phyloP scores from a whole-genome alignment of 2,329 filamentous ascomycete species.

The Fusarium nygamai region DNA sequence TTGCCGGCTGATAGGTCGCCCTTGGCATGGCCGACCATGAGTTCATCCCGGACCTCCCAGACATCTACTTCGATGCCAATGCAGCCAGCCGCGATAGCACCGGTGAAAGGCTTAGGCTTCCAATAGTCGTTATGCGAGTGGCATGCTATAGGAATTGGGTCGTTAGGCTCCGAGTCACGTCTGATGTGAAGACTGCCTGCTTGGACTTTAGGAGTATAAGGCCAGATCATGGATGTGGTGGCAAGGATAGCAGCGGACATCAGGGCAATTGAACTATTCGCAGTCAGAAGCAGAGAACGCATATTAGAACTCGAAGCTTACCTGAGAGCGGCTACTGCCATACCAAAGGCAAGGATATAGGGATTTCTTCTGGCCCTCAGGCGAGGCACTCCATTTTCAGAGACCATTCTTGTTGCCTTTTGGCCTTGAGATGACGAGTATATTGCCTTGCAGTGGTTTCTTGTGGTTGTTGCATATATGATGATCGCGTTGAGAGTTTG shows the following conservation, averaged over 20 bases:
- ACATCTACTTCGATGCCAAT: slow-evolving; percentile 76
- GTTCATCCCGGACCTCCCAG: slow-evolving; percentile 64
- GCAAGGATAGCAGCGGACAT: slow-evolving; percentile 19
- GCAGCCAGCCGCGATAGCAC: slow-evolving; percentile 68
- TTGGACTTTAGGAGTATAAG: background rate
- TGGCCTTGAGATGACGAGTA: background rate
- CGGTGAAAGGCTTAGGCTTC: slow-evolving; percentile 69
- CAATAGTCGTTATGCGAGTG: slow-evolving; percentile 80
- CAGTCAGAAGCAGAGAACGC: background rate
- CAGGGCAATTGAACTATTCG: slow-evolving; percentile 9
- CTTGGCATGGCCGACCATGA: slow-evolving; percentile 72
- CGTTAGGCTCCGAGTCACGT: background rate
- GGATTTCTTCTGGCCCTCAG: background rate
- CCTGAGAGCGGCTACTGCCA: slow-evolving; percentile 27
- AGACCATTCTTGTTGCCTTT: background rate
- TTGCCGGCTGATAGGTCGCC: slow-evolving; percentile 63
- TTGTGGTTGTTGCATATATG: background rate
- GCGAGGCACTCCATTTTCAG: background rate
- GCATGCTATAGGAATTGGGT: slow-evolving; percentile 60
- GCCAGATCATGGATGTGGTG: slow-evolving; percentile 21
- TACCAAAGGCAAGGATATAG: slow-evolving; percentile 24
- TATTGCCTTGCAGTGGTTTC: background rate
- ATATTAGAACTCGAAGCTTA: background rate
- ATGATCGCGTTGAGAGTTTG: background rate
- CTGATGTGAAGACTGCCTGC: background rate